These are phyloP conservation scores for Lachnum nothofagi DNA, from an alignment of 2,329 filamentous ascomycete genomes.

Conservation along the genomic window DNA sequence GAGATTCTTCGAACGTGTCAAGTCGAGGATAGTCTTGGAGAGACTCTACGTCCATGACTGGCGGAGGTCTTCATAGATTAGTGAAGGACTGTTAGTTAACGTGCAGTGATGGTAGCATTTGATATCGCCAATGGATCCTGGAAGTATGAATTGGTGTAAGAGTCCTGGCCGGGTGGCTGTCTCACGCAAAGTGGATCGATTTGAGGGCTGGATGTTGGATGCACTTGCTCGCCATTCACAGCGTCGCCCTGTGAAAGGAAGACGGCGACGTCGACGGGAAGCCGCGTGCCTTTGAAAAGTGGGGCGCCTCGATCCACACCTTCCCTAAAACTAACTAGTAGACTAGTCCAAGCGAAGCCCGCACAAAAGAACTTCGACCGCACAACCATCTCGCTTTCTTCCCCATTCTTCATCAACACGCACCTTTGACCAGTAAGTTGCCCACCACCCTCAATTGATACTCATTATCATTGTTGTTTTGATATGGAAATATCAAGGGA, in stretches of 20 bases:
- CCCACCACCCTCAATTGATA: not conserved
- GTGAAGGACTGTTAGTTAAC: not conserved
- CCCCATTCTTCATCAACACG: constrained; percentile 5
- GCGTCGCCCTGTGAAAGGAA: too few species aligned
- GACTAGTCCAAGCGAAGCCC: too few species aligned
- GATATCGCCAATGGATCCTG: not conserved
- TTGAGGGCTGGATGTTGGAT: not conserved
- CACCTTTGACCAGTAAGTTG: constrained; percentile 13
- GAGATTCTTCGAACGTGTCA: too few species aligned
- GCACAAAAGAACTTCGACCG: not conserved
- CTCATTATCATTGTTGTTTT: not conserved
- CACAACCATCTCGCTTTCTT: not conserved
- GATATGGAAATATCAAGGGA: not conserved
- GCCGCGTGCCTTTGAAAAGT: too few species aligned
- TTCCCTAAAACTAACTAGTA: too few species aligned
- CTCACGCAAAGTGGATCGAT: not conserved
- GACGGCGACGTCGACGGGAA: too few species aligned
- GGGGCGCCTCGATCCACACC: too few species aligned
- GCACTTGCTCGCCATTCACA: not conserved
- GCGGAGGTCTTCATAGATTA: not conserved
- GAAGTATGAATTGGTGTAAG: too few species aligned
- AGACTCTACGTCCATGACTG: not conserved
- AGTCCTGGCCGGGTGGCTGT: not conserved
- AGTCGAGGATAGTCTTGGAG: not conserved
- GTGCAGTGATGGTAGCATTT: not conserved